phyloP scores from a whole-genome alignment of 2,329 filamentous ascomycete species.

The Xylariales sp. region DNA sequence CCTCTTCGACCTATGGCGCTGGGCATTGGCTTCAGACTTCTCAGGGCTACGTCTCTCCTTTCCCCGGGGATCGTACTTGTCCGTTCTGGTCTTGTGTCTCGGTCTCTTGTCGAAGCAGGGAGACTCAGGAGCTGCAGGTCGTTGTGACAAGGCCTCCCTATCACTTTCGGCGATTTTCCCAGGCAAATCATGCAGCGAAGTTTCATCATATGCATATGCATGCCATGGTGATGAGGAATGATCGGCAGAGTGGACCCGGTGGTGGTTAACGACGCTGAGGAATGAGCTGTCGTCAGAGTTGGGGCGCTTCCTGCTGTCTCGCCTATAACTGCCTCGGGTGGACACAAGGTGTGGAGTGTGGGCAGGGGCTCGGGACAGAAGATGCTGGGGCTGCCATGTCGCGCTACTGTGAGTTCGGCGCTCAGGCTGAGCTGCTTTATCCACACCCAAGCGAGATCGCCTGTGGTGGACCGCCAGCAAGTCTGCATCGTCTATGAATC shows the following conservation, averaged over 20 bases:
- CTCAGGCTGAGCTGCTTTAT: background rate
- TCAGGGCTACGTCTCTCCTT: constrained; percentile 18
- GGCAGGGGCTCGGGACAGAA: background rate
- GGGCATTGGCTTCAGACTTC: constrained; percentile 16
- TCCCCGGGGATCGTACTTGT: constrained; percentile 47
- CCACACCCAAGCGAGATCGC: background rate
- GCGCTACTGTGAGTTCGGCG: background rate
- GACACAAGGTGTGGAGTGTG: background rate
- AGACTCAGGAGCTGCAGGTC: constrained; percentile 9
- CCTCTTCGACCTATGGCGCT: constrained; percentile 13
- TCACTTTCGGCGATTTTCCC: background rate
- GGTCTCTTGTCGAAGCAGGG: constrained; percentile 42
- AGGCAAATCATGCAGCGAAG: background rate
- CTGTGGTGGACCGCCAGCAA: background rate
- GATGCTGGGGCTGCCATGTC: background rate
- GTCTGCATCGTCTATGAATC: no score
- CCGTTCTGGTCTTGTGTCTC: constrained; percentile 51
- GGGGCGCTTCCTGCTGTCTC: constrained; percentile 8
- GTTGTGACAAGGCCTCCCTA: constrained; percentile 15
- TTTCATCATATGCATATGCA: constrained; percentile 10
- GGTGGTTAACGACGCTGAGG: constrained; percentile 17
- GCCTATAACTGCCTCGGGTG: background rate
- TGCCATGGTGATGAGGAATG: background rate
- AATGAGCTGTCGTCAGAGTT: constrained; percentile 21
- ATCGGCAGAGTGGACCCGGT: background rate